phyloP scores from a whole-genome alignment of 495 filamentous ascomycete species.

The Evernia prunastri region DNA sequence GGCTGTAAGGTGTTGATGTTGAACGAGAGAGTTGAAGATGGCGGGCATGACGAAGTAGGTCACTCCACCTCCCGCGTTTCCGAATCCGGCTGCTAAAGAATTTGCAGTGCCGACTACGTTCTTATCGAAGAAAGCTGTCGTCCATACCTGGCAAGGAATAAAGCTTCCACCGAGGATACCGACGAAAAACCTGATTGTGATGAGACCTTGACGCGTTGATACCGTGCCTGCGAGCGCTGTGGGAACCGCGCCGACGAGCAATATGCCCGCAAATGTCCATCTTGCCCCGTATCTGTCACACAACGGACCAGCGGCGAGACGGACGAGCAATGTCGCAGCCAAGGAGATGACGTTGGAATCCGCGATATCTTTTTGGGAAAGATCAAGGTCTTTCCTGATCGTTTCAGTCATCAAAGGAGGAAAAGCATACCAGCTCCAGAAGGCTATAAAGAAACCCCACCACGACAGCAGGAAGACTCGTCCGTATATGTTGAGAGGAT shows the following conservation, averaged over 20 bases:
- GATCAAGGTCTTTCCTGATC: conserved; percentile 68
- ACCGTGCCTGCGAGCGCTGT: conserved; percentile 77
- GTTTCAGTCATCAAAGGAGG: conserved; percentile 70
- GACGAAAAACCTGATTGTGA: conserved; percentile 79
- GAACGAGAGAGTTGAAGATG: conserved; percentile 69
- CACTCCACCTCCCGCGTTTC: conserved; percentile 86
- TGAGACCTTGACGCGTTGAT: conserved; percentile 59
- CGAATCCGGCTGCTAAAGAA: conserved; percentile 74
- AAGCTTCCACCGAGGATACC: conserved; percentile 87
- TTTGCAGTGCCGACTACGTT: conserved; percentile 90
- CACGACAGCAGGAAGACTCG: conserved; percentile 91
- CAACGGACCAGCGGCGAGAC: conserved; percentile 68
- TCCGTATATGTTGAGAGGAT: conserved; percentile 74
- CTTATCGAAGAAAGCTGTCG: conserved; percentile 91
- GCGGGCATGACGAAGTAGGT: conserved; percentile 90
- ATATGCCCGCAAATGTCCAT: conserved; percentile 66
- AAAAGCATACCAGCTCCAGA: conserved; percentile 82
- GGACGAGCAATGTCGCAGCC: conserved; percentile 70
- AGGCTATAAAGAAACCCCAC: conserved; percentile 90
- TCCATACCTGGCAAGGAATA: conserved; percentile 94
- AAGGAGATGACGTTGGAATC: conserved; percentile 91
- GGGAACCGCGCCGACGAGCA: conserved; percentile 67
- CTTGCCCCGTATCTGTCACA: conserved; percentile 84
- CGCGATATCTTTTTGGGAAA: conserved; percentile 63
- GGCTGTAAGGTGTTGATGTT: conserved; percentile 45